Base-by-base conservation (phyloP, 768 basidiomycete genomes). In the Chalciporus chontae region DNA sequence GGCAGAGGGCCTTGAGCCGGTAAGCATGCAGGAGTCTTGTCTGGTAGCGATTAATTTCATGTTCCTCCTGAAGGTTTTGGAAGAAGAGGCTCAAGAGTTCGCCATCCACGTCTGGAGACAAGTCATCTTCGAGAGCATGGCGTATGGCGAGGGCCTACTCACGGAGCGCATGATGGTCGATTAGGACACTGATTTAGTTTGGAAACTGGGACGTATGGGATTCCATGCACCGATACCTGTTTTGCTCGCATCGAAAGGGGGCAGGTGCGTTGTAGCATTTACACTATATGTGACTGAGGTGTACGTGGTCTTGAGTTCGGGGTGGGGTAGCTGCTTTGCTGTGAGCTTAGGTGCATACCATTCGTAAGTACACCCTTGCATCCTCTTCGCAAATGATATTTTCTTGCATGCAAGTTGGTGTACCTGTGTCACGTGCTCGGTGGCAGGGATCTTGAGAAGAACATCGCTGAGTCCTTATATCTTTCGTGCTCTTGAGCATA, bases 121-220 rank as follows among this genome's bases (percentile, higher is more conserved):
- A 70, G 79, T 95, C 58, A 90, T 93, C 44, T 95, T 95, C 65
- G 94, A 97, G 75, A 93, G 91, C 61, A 87, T 91, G 81, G 90
- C 93, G 23, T 94, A 90, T 66, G 84, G 81, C 54, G 90, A 94
- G 68, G 92, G 92, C 36, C 75, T 95, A 53, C 82, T 87, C 60
- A 93, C 92, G 21, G 92, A 91, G 58, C 81, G 79, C 66, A 81
- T 89, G 81, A 76, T 87, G 71, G 84, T 91, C 62, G 87, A 90
- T 68, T 85, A 70, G 47, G 55, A 42, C 43, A 43, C 41, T 48
- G 36, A 37, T 48, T 34, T 36, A 37, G 47, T 11, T 34, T 53
- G 52, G 47, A 48, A 36, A 40, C 38, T 52, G 47, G 57, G 43
- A 53, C 45, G 45, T 51, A 31, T 54, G 53, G 50, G 51, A 57